phyloP scores from a whole-genome alignment of 176 grass and related monocot species.

The Thalia dealbata region DNA sequence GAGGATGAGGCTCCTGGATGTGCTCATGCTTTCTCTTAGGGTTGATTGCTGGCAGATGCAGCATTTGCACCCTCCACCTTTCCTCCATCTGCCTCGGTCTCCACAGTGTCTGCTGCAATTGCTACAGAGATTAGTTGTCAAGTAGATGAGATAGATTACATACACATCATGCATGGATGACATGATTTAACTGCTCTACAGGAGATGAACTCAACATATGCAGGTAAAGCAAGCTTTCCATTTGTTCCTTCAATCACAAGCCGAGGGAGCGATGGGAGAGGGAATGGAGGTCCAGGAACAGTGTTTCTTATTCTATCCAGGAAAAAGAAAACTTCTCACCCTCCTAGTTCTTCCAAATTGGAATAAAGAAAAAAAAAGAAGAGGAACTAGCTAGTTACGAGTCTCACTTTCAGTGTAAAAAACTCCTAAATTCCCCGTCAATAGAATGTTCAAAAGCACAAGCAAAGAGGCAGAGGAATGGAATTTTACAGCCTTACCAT shows the following conservation, averaged over 20 bases:
- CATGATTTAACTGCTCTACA: neutral
- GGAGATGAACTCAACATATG: neutral
- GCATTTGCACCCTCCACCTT: neutral
- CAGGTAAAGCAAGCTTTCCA: neutral
- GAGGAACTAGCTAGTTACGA: too few relatives aligned
- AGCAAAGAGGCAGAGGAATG: neutral
- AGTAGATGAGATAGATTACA: neutral
- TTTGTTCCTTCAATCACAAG: too few relatives aligned
- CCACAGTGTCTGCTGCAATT: neutral
- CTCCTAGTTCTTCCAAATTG: too few relatives aligned
- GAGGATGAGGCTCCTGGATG: neutral
- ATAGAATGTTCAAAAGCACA: too few relatives aligned
- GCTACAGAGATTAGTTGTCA: neutral
- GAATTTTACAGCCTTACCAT: neutral
- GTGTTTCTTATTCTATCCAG: too few relatives aligned
- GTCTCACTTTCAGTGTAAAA: too few relatives aligned
- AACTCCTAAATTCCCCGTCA: too few relatives aligned
- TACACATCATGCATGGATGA: neutral
- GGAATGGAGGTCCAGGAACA: too few relatives aligned
- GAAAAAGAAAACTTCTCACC: too few relatives aligned
- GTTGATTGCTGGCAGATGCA: neutral
- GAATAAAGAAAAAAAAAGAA: too few relatives aligned
- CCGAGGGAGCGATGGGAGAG: too few relatives aligned
- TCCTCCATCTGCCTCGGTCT: neutral
- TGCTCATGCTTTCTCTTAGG: constrained; percentile 3